phyloP scores from a whole-genome alignment of 2,329 filamentous ascomycete genomes.

The Diplodia intermedia region DNA sequence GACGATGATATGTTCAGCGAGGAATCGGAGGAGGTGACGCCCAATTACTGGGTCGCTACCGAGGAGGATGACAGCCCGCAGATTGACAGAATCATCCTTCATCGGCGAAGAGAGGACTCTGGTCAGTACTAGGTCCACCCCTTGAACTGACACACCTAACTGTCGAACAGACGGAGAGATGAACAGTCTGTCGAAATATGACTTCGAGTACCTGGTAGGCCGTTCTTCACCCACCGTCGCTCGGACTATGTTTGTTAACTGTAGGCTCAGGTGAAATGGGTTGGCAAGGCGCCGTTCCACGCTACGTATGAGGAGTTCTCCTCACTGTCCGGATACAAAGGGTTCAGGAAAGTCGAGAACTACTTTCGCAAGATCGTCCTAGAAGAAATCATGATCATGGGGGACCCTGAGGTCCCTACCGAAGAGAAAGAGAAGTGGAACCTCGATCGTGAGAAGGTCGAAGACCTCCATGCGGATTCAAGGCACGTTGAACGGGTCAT shows the following conservation, averaged over 20 bases:
- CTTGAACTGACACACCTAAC: conserved; percentile 36
- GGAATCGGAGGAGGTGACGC: conserved; percentile 68
- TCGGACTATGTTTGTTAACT: conserved; percentile 34
- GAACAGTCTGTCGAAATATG: conserved; percentile 64
- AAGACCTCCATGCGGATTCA: conserved; percentile 87
- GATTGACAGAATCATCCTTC: conserved; percentile 89
- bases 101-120: conserved; percentile 74
- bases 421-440: conserved; percentile 94
- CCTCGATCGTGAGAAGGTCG: conserved; percentile 89
- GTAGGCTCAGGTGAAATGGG: conserved; percentile 82
- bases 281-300: conserved; percentile 92
- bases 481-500: conserved; percentile 94
- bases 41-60: conserved; percentile 72
- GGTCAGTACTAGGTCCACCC: conserved; percentile 41
- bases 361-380: conserved; percentile 86
- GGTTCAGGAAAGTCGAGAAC: conserved; percentile 89
- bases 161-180: conserved; percentile 43
- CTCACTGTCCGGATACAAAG: conserved; percentile 76
- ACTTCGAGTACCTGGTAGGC: conserved; percentile 78
- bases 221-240: neutral
- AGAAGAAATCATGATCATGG: conserved; percentile 74
- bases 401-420: conserved; percentile 75
- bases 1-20: conserved; percentile 63
- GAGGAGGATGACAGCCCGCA: conserved; percentile 81
- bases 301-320: conserved; percentile 91